Conservation (phyloP, 2,329 filamentous ascomycete species). For the Neopestalotiopsis rosae region DNA sequence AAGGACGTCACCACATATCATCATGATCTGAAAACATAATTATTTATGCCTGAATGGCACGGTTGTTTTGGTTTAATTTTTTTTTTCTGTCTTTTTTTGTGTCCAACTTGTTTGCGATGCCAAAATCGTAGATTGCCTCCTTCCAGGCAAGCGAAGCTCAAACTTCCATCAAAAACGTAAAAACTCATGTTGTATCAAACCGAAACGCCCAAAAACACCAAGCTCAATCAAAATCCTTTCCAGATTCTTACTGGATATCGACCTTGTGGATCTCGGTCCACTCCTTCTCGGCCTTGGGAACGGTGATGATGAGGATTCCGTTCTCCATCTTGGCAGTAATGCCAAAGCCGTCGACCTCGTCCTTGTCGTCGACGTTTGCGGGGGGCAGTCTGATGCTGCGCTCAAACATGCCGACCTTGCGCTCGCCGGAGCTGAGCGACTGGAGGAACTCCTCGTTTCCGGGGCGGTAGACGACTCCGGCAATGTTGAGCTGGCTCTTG, state of each 20-base stretch:
- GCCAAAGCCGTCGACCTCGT: conserved; percentile 67
- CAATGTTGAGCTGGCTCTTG: conserved; percentile 67
- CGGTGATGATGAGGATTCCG: conserved; percentile 76
- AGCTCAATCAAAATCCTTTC: neutral
- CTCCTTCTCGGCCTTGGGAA: conserved; percentile 74
- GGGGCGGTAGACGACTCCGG: conserved; percentile 75
- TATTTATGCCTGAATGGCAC: neutral
- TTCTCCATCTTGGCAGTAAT: conserved; percentile 82
- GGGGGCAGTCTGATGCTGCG: conserved; percentile 68
- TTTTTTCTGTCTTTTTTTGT: neutral
- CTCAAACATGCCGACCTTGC: conserved; percentile 77
- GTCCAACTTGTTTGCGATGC: neutral
- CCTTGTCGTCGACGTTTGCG: conserved; percentile 47
- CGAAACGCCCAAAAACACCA: neutral
- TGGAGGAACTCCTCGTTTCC: conserved; percentile 73
- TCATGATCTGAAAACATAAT: conserved; percentile 10
- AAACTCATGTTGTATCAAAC: neutral
- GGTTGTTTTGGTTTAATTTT: conserved; percentile 3
- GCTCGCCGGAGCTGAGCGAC: conserved; percentile 67
- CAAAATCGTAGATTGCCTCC: neutral
- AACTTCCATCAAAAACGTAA: neutral
- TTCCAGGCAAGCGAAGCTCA: neutral
- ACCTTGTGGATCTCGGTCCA: conserved; percentile 68
- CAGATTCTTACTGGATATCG: conserved; percentile 53
- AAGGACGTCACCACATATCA: conserved; percentile 21